phyloP scores from a whole-genome alignment of 2,329 filamentous ascomycete species.

The Botrytis fabae region DNA sequence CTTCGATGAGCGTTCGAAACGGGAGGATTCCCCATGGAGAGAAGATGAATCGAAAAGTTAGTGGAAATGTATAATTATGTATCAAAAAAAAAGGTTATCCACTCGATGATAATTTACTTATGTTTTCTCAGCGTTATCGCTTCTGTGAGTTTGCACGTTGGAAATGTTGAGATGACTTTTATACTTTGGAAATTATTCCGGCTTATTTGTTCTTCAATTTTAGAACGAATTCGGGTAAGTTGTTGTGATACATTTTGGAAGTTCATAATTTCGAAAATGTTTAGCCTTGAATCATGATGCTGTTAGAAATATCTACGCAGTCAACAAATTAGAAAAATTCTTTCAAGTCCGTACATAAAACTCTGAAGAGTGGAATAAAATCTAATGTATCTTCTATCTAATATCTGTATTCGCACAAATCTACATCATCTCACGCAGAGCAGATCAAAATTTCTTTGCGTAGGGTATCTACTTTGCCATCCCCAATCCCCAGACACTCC shows the following conservation, averaged over 20 bases:
- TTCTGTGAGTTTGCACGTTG: background rate
- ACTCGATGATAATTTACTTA: background rate
- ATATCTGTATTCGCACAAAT: background rate
- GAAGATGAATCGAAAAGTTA: background rate
- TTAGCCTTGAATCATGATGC: too few relatives aligned
- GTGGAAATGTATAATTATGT: background rate
- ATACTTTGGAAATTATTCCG: background rate
- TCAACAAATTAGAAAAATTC: too few relatives aligned
- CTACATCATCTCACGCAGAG: background rate
- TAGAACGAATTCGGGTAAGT: background rate
- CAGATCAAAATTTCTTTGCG: background rate
- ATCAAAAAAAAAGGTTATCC: background rate
- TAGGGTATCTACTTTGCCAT: background rate
- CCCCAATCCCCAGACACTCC: background rate
- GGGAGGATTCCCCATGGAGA: too few relatives aligned
- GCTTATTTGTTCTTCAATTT: background rate
- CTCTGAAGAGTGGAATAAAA: background rate
- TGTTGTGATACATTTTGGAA: background rate
- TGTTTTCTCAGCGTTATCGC: background rate
- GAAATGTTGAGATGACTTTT: background rate
- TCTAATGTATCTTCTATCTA: background rate
- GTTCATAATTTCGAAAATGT: background rate
- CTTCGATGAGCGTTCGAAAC: background rate
- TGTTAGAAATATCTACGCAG: too few relatives aligned
- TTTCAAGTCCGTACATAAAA: background rate